Base-by-base conservation (phyloP, 2,329 filamentous ascomycete genomes). In the Aspergillus carbonarius region DNA sequence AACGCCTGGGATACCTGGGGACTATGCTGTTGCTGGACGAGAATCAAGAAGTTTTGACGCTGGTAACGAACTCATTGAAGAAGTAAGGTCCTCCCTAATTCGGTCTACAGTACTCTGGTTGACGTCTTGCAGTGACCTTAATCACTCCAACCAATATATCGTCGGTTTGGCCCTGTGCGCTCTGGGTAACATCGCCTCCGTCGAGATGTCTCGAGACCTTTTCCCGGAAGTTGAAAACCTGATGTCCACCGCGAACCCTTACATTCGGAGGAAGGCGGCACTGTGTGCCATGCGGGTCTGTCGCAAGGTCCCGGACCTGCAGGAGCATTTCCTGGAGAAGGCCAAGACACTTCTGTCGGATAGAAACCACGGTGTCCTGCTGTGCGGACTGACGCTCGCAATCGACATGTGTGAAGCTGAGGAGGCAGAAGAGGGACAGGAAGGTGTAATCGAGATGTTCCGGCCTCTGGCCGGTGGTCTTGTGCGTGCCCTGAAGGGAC, bases 271-370 rank as follows among this genome's bases (percentile, higher is more conserved):
- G 68, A 99, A 99, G 81, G 95, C 95, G 17, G 95, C 95, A 4
- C 84, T 99, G n/a, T 99, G 95, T 78, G 95, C 95, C 52, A 99
- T 99, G 95, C 87, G 93, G 66, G 97, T 99, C 82, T 97, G 93
- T 79, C 89, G 92, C 69, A 99, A 99, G 77, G 95, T 99, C 10
- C 95, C 96, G 5, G 95, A 99, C 74, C 80, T 99, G 55, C 92
- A 96, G 76, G 96, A 99, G 75, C 93, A 99, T 77, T 99, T 99
- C 72, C 74, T 97, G 58, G 95, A 99, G 61, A 98, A 98, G 76
- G 91, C 93, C 15, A 90, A 95, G 61, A 83, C 91, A 27, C 82
- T 99, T 9, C 81, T 99, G 20, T 90, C 92, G 25, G 95, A 99
- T 76, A 85, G 95, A 61, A 99, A 99, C 77, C 95, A 99, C 67